phyloP scores from a whole-genome alignment of 2,329 filamentous ascomycete species.

The Colletotrichum truncatum region DNA sequence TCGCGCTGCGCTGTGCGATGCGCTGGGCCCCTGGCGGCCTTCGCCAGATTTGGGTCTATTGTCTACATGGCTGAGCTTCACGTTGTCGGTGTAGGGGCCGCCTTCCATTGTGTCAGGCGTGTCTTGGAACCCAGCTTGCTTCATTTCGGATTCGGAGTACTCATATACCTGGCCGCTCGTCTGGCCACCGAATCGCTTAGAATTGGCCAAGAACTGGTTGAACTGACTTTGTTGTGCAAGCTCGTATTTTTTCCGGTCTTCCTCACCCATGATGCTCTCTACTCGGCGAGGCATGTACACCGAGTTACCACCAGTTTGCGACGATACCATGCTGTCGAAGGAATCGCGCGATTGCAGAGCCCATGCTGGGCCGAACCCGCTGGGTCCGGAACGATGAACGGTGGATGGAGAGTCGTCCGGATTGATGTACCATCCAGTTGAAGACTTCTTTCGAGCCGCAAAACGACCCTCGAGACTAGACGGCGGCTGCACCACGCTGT shows the following conservation, averaged over 20 bases:
- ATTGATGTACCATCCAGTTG: conserved; percentile 76
- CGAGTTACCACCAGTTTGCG: conserved; percentile 64
- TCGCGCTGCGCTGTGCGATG: conserved; percentile 24
- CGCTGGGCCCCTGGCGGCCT: conserved; percentile 34
- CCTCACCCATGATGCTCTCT: conserved; percentile 80
- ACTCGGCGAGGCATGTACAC: conserved; percentile 74
- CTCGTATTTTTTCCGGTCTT: conserved; percentile 79
- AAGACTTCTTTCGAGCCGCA: conserved; percentile 72
- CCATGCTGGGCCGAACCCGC: conserved; percentile 20
- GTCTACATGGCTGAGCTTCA: conserved; percentile 36
- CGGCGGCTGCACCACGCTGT: conserved; percentile 75
- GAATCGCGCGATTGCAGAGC: conserved; percentile 64
- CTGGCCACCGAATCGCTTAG: conserved; percentile 23
- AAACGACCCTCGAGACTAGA: conserved; percentile 82
- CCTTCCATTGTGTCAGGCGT: neutral
- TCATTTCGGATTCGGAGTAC: conserved; percentile 52
- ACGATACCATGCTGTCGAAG: conserved; percentile 72
- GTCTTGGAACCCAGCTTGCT: conserved; percentile 24
- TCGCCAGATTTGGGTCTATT: conserved; percentile 32
- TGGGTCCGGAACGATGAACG: conserved; percentile 17
- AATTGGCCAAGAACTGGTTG: conserved; percentile 33
- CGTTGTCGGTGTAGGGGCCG: conserved; percentile 26
- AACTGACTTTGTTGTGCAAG: conserved; percentile 69
- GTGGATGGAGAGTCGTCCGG: conserved; percentile 62
- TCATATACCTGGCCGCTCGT: conserved; percentile 56